Evolutionary conservation across 192 early-diverging fungal species (phyloP).

Genomic region (Backusella liffmaniae): DNA sequence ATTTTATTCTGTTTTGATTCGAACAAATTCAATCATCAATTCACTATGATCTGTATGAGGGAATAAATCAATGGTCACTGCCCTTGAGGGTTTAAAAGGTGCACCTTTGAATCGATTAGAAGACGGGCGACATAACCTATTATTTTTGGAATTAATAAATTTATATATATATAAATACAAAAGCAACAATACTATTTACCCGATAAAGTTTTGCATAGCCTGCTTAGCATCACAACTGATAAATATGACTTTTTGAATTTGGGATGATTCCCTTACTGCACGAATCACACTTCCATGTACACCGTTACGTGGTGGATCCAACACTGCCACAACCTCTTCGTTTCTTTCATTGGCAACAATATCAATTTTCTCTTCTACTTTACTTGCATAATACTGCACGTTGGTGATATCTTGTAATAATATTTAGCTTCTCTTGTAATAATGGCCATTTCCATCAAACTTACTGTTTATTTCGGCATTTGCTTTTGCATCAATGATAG

Average conservation of each 20-base stretch:
- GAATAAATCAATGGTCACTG: slow-evolving; percentile 70
- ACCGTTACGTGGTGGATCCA: slow-evolving; percentile 76
- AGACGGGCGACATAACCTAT: slow-evolving; percentile 64
- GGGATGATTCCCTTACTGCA: slow-evolving; percentile 55
- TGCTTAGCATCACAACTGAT: slow-evolving; percentile 65
- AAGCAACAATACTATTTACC: slow-evolving; percentile 34
- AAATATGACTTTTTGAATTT: slow-evolving; percentile 60
- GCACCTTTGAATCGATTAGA: slow-evolving; percentile 55
- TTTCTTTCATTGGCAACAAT: slow-evolving; percentile 24
- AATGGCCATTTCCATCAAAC: too few relatives aligned
- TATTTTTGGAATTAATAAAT: too few relatives aligned
- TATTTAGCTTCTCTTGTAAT: too few relatives aligned
- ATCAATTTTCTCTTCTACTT: slow-evolving; percentile 59
- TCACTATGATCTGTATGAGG: slow-evolving; percentile 74
- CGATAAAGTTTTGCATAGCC: slow-evolving; percentile 62
- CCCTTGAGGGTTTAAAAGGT: slow-evolving; percentile 59
- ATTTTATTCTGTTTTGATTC: slow-evolving; percentile 22
- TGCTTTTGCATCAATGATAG: slow-evolving; percentile 65
- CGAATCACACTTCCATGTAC: slow-evolving; percentile 59
- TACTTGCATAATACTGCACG: slow-evolving; percentile 54
- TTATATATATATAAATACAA: too few relatives aligned
- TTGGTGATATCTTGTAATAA: slow-evolving; percentile 41
- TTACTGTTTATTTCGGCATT: slow-evolving; percentile 54
- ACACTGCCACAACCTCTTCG: slow-evolving; percentile 64
- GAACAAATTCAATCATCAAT: slow-evolving; percentile 64